Conservation (phyloP, 805 yeast genomes). For the Komagataella phaffii region DNA sequence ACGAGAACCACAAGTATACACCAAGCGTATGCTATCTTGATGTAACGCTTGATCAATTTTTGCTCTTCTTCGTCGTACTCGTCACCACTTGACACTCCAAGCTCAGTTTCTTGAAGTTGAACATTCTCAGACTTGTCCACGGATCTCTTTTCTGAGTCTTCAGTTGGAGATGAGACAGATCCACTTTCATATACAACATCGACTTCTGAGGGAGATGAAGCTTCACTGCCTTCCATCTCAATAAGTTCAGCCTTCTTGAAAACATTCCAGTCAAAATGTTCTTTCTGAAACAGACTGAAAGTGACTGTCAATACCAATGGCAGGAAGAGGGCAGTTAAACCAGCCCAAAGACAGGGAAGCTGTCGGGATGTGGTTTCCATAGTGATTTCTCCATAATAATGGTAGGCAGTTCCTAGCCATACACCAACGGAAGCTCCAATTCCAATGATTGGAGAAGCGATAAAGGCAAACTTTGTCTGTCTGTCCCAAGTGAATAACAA, state of each 20-base stretch:
- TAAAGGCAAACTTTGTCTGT: slow-evolving; percentile 17
- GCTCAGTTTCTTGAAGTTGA: slow-evolving; percentile 2
- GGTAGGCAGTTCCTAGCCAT: slow-evolving; percentile 20
- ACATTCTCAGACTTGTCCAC: slow-evolving; percentile 5
- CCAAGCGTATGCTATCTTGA: slow-evolving; percentile 15
- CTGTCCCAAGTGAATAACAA: slow-evolving; percentile 20
- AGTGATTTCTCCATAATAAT: slow-evolving; percentile 15
- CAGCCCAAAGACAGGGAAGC: slow-evolving; percentile 21
- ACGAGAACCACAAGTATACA: slow-evolving; percentile 14
- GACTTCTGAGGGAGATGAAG: slow-evolving; percentile 3
- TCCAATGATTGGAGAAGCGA: slow-evolving; percentile 19
- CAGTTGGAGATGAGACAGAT: slow-evolving; percentile 16
- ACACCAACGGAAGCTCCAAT: slow-evolving; percentile 15
- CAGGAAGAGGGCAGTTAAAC: slow-evolving; percentile 18
- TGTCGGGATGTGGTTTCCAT: slow-evolving; percentile 16
- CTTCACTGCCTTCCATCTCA: neutral
- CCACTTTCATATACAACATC: slow-evolving; percentile 15
- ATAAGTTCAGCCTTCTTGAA: neutral
- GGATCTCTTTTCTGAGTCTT: slow-evolving; percentile 17
- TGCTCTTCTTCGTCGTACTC: slow-evolving; percentile 1
- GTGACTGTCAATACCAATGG: slow-evolving; percentile 3
- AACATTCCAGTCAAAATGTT: neutral
- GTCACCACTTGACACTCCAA: neutral
- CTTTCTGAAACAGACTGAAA: neutral
- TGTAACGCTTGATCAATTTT: slow-evolving; percentile 8